Base-by-base conservation (phyloP, 345 rosid genomes). In the Moricandia moricandioides region DNA sequence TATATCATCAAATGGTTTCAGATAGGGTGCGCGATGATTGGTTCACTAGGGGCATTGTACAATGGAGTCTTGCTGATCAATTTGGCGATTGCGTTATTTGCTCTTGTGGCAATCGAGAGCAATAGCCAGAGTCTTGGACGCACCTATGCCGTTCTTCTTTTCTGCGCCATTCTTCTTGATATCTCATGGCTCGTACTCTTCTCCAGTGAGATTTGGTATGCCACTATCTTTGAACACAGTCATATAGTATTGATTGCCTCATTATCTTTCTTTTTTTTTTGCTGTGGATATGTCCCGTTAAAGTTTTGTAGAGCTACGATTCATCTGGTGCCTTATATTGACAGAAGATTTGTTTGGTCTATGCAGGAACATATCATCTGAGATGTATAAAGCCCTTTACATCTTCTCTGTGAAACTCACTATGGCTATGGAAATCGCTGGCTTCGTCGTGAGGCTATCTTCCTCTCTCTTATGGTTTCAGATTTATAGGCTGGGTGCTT, bases 391-490 rank as follows among this genome's bases (percentile, higher is more conserved):
- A 59, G 33, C 61, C 2, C 70, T 77, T 70, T 85, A 84, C 77
- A 79, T 90, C 77, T 86, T 90, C 70, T 91, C 98, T 1, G 87
- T 94, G 72, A 85, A 80, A 80, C 95, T 94, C 79, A 83, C 89
- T 27, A 52, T 94, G 82, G 88, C 90, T 5, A 88, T 91, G 98
- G 89, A 91, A 77, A 84, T 88, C 69, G 60, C 82, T 72, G 98
- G 97, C 24, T 90, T 88, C 81, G 75, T 84, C 17, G 88, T 90
- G 73, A 84, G 98, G 87, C 72, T 94, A 17, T 88, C 84, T 3
- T 91, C 98, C 18, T 85, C 95, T 7, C 79, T 94, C 37, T 52
- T 91, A 30, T 91, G 98, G 98, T 84, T 91, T 84, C 98, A 91
- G 89, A 94, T 94, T 31, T 94, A 91, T 76, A 84, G 93, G 78